Conservation (phyloP, 1,284 basidiomycete genomes). For the Cryptococcus depauperatus region DNA sequence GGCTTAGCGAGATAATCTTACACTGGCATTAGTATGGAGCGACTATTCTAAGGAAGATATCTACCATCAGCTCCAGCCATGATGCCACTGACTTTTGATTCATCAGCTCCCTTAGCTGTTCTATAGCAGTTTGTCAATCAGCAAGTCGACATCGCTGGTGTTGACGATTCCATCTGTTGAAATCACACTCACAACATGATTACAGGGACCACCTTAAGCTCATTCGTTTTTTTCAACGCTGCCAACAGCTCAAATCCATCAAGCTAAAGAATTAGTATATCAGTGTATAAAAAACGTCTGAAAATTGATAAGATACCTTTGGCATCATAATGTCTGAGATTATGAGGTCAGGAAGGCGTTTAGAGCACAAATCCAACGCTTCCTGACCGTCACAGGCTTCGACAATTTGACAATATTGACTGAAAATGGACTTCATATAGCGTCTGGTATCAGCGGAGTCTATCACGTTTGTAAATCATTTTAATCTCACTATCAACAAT, state of each 20-base stretch:
- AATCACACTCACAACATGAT: slow-evolving; percentile 27
- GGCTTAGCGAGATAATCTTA: slow-evolving; percentile 39
- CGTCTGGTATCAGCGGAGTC: slow-evolving; percentile 30
- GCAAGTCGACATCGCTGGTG: too few relatives aligned
- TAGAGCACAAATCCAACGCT: slow-evolving; percentile 36
- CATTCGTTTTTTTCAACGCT: slow-evolving; percentile 18
- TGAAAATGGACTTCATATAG: slow-evolving; percentile 40
- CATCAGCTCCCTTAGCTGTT: slow-evolving; percentile 34
- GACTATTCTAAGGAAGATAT: background rate
- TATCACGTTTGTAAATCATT: slow-evolving; percentile 5
- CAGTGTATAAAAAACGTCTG: too few relatives aligned
- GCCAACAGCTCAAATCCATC: slow-evolving; percentile 32
- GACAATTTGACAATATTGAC: slow-evolving; percentile 43
- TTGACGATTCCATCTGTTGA: background rate
- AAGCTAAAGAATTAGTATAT: slow-evolving; percentile 20
- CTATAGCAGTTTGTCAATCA: slow-evolving; percentile 10
- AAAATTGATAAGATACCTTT: slow-evolving; percentile 25
- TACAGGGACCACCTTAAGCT: slow-evolving; percentile 26
- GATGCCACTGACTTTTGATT: slow-evolving; percentile 32
- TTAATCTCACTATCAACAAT: too few relatives aligned
- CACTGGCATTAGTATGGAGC: background rate
- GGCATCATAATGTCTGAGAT: slow-evolving; percentile 48
- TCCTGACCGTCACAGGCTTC: slow-evolving; percentile 45
- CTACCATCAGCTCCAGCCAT: slow-evolving; percentile 46
- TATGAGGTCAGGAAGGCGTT: slow-evolving; percentile 32